Percentiles rank a stretch among this genome's conserved stretches.
Evolutionary conservation across 495 filamentous ascomycete species (phyloP).

Genomic region (Chaetomium tenue): DNA sequence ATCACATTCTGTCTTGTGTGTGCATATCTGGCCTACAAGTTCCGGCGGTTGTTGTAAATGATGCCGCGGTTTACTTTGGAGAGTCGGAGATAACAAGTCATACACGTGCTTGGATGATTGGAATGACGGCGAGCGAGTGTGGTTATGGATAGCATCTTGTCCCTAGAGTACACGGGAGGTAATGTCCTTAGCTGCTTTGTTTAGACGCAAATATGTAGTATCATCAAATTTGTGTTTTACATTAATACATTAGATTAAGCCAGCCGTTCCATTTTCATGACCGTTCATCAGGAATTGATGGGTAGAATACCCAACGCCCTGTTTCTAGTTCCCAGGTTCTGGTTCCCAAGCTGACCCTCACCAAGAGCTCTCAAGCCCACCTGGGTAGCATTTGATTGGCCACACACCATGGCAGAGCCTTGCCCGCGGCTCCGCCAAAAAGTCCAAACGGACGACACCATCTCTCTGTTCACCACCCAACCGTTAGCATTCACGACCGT

Average conservation of each 20-base stretch:
- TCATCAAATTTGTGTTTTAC: background rate
- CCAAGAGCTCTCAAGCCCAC: background rate
- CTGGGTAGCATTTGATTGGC: slow-evolving; percentile 22
- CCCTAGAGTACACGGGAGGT: background rate
- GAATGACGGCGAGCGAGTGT: background rate
- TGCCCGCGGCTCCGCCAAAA: slow-evolving; percentile 13
- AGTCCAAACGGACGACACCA: background rate
- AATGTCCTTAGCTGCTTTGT: background rate
- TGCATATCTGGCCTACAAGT: slow-evolving; percentile 38
- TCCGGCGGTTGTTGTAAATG: slow-evolving; percentile 12
- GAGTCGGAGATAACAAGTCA: background rate
- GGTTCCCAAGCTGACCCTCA: too few relatives aligned
- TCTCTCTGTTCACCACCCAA: background rate
- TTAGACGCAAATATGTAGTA: background rate
- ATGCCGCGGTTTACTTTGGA: background rate
- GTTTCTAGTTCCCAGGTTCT: too few relatives aligned
- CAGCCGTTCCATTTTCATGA: too few relatives aligned
- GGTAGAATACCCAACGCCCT: too few relatives aligned
- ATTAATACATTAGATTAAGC: too few relatives aligned
- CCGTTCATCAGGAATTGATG: too few relatives aligned
- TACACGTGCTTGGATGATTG: background rate
- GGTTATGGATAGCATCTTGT: background rate
- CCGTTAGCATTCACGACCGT: background rate
- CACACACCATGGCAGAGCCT: slow-evolving; percentile 19
- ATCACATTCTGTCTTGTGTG: slow-evolving; percentile 55